Evolutionary conservation across 352 stramenopile genomes (phyloP).

Genomic region (Phytophthora podocarpi): DNA sequence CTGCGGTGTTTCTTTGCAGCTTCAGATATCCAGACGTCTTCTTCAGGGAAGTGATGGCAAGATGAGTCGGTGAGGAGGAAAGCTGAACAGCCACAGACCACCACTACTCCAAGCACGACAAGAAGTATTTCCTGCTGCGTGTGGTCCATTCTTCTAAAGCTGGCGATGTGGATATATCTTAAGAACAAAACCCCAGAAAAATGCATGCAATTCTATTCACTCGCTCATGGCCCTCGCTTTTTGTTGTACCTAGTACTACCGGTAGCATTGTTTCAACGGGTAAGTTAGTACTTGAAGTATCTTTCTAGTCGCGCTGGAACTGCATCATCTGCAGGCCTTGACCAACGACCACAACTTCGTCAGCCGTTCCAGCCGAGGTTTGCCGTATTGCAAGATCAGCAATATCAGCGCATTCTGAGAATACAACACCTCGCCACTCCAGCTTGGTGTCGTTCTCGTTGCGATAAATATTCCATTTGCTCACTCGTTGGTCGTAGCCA

Average conservation of each 20-base stretch:
- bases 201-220: constrained; percentile 45
- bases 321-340: constrained; percentile 76
- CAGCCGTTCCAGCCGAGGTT: neutral
- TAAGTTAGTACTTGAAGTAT: too few relatives aligned
- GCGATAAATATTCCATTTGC: constrained; percentile 53
- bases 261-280: neutral
- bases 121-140: constrained; percentile 38
- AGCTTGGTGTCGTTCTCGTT: constrained; percentile 21
- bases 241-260: too few relatives aligned
- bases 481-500: constrained; percentile 89
- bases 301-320: constrained; percentile 35
- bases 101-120: constrained; percentile 17
- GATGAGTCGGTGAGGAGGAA: constrained; percentile 2
- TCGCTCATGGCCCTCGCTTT: neutral
- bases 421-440: constrained; percentile 60
- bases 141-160: constrained; percentile 37
- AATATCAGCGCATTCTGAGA: constrained; percentile 86
- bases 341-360: constrained; percentile 69
- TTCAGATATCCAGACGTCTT: constrained; percentile 4
- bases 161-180: constrained; percentile 45
- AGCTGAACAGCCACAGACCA: constrained; percentile 2
- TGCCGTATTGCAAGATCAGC: constrained; percentile 56
- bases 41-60: neutral
- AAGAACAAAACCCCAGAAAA: constrained; percentile 41
- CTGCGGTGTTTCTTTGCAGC: constrained; percentile 6